Base-by-base conservation (phyloP, 1,284 basidiomycete genomes). In the Tremellales sp. region DNA sequence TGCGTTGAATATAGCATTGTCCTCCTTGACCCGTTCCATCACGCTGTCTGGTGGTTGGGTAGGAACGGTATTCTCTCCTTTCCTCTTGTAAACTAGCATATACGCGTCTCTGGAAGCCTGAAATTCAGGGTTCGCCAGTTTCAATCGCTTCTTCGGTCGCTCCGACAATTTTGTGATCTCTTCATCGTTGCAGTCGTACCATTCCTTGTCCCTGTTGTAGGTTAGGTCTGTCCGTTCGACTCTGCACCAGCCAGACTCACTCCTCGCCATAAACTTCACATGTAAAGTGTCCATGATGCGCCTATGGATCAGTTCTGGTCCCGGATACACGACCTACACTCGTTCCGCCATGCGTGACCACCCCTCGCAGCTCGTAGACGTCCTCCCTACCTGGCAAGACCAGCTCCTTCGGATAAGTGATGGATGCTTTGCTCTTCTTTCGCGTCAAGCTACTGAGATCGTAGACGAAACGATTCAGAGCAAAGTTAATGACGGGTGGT, bases 171-270 rank as follows among this genome's bases (percentile, higher is more conserved):
- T 61, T 32, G 45, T 36, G 35, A 68, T 51, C 25, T 54, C 43
- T 61, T 93, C 90, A 62, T 95, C 91, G 57, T 92, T 88, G 69
- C 88, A 94, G 52, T 84, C 81, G 65, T 84, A 91, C 91, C 91
- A 95, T n/a, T 81, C 77, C 31, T 78, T 70, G 36, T 77, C 77
- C 37, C 87, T 90, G 55, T 38, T 40, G 50, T 56, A 22, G 50
- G 47, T 48, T 12, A 39, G 27, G 19, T 47, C 25, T 40, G 6
- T 45, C 27, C 33, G 16, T 7, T 36, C 13, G 5, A 2, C 3
- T 12, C 12, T 5, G 4, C 2, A 19, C 2, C 24, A 1, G 14
- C 3, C 10, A 24, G 35, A 73, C 83, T 60, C 61, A 92, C 88
- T 72, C 70, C 35, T 77, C 75, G 65, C 93, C 87, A 61, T 82